Evolutionary conservation across 2,329 filamentous ascomycete genomes (phyloP).

Genomic region (Diatrype stigma): DNA sequence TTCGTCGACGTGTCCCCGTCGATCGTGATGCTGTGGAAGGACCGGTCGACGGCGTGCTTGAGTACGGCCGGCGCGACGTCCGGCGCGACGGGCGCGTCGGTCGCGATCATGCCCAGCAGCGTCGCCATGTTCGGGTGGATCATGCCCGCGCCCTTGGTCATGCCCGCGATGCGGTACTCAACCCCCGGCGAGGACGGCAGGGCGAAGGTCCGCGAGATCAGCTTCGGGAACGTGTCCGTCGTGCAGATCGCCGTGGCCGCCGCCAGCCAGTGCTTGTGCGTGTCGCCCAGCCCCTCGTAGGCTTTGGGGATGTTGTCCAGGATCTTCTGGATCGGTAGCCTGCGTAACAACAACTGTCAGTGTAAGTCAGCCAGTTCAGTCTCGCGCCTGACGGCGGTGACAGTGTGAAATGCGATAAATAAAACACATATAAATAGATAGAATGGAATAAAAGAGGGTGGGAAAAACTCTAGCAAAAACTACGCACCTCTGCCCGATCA

Average conservation of each 20-base stretch:
- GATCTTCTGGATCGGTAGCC: conserved; percentile 88
- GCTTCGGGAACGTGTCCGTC: conserved; percentile 96
- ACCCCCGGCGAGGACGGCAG: conserved; percentile 73
- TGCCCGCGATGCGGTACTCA: conserved; percentile 83
- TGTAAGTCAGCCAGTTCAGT: too few species aligned
- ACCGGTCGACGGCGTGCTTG: conserved; percentile 69
- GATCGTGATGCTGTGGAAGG: conserved; percentile 95
- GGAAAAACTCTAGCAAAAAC: background rate
- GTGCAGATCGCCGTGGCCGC: conserved; percentile 93
- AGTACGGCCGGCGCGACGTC: conserved; percentile 66
- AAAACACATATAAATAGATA: too few species aligned
- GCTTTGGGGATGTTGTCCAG: conserved; percentile 75
- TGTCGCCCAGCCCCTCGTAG: conserved; percentile 63
- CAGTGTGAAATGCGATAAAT: too few species aligned
- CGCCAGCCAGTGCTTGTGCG: conserved; percentile 81
- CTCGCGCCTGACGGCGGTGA: too few species aligned
- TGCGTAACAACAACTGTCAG: conserved; percentile 28
- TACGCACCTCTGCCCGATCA: conserved; percentile 81
- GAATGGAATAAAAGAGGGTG: background rate
- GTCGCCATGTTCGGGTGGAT: conserved; percentile 99
- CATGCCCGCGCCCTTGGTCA: conserved; percentile 98
- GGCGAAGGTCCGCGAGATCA: conserved; percentile 77
- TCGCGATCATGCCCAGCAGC: conserved; percentile 84
- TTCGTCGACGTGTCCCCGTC: conserved; percentile 98
- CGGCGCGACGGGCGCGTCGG: conserved; percentile 77